Percentiles rank a stretch among this genome's conserved stretches.
These are phyloP conservation scores for Anastatica hierochuntica DNA, from an alignment of 345 rosid genomes.

Conservation along the genomic window DNA sequence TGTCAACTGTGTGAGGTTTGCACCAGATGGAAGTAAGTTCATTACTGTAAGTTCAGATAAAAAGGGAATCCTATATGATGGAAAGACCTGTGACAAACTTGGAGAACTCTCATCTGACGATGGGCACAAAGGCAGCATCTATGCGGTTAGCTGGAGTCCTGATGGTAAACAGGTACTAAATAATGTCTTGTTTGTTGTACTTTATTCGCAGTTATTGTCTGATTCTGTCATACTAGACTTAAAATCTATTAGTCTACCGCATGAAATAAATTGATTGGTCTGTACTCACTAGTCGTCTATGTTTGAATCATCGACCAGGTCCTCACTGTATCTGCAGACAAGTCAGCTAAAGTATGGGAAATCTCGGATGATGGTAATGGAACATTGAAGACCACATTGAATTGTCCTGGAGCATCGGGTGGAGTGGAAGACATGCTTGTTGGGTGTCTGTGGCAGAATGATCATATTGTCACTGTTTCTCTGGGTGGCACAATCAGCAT, in stretches of 20 bases:
- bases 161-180: conserved; percentile 73
- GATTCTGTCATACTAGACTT: neutral
- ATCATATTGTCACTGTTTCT: conserved; percentile 78
- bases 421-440: conserved; percentile 94
- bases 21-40: conserved; percentile 91
- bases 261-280: too few relatives aligned
- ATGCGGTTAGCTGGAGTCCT: conserved; percentile 93
- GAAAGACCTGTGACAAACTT: conserved; percentile 67
- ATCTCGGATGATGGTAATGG: conserved; percentile 67
- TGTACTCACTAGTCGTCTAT: neutral
- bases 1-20: conserved; percentile 84
- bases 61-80: conserved; percentile 81
- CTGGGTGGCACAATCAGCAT: conserved; percentile 81
- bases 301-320: conserved; percentile 39
- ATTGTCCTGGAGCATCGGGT: conserved; percentile 54
- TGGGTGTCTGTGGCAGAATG: conserved; percentile 91
- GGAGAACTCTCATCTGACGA: conserved; percentile 67
- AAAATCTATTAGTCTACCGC: neutral
- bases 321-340: conserved; percentile 90
- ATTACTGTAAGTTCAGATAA: conserved; percentile 92
- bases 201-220: neutral
- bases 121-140: conserved; percentile 89
- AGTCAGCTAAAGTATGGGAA: conserved; percentile 93
- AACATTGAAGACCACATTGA: conserved; percentile 54
- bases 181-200: neutral